Evolutionary conservation across 1,139 yeast genomes (phyloP).

Genomic region (Hyphopichia khmerensis): DNA sequence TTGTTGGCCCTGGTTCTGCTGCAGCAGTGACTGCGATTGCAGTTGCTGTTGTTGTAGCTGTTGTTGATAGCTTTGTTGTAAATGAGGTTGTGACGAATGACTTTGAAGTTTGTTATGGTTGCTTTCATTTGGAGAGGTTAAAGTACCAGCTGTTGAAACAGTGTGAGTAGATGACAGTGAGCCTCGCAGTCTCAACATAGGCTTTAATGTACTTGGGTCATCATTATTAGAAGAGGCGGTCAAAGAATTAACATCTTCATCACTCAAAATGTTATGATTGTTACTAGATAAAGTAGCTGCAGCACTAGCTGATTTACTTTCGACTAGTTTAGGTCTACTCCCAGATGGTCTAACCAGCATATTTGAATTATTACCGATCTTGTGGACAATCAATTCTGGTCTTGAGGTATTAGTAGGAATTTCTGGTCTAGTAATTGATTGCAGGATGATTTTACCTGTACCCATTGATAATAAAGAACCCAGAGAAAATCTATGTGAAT

Average conservation of each 20-base stretch:
- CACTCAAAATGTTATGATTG: conserved; percentile 1
- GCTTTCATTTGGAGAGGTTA: conserved; percentile 1
- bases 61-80: background rate
- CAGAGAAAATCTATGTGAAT: conserved; percentile 37
- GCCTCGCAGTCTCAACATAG: conserved; percentile 13
- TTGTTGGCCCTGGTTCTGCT: conserved; percentile 4
- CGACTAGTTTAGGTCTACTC: conserved; percentile 30
- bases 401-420: conserved; percentile 6
- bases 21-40: conserved; percentile 4
- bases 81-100: conserved; percentile 1
- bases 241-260: conserved; percentile 1
- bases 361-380: background rate
- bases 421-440: conserved; percentile 22
- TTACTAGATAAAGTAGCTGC: conserved; percentile 11
- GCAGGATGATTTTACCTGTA: conserved; percentile 41
- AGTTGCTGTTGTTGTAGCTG: conserved; percentile 5
- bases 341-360: background rate
- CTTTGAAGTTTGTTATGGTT: conserved; percentile 4
- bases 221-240: background rate
- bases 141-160: background rate
- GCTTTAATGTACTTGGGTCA: conserved; percentile 6
- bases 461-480: conserved; percentile 43
- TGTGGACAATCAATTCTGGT: conserved; percentile 5
- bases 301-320: conserved; percentile 26
- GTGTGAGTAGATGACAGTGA: conserved; percentile 15